Evolutionary conservation across 2,329 filamentous ascomycete species (phyloP).

Genomic region (Coleophoma eucalyptorum): DNA sequence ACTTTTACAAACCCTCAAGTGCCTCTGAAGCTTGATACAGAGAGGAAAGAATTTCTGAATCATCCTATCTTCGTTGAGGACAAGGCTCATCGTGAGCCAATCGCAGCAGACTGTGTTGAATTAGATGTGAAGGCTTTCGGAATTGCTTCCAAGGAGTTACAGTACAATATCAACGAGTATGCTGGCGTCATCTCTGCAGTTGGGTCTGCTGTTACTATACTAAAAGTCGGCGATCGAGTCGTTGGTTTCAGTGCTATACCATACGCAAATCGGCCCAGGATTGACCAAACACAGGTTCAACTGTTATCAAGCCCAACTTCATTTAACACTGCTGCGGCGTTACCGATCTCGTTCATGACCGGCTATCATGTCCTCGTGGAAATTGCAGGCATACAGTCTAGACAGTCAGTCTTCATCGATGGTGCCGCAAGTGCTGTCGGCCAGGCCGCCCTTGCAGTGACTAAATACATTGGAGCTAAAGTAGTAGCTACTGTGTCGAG

Average conservation of each 20-base stretch:
- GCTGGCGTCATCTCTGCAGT: conserved; percentile 21
- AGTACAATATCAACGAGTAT: conserved; percentile 18
- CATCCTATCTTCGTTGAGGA: conserved; percentile 9
- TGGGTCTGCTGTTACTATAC: conserved; percentile 10
- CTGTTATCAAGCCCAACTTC: conserved; percentile 3
- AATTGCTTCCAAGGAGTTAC: conserved; percentile 14
- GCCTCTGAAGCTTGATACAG: background rate
- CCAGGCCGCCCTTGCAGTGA: conserved; percentile 23
- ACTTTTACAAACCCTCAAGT: background rate
- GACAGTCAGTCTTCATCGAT: conserved; percentile 26
- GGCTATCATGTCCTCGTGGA: conserved; percentile 10
- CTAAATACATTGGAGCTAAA: conserved; percentile 19
- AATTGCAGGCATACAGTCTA: conserved; percentile 6
- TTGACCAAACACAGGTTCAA: conserved; percentile 8
- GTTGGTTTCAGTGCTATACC: conserved; percentile 16
- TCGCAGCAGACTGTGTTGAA: background rate
- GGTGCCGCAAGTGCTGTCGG: conserved; percentile 25
- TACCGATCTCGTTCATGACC: conserved; percentile 10
- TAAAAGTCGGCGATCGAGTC: conserved; percentile 24
- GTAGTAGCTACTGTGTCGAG: conserved; percentile 17
- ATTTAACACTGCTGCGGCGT: conserved; percentile 8
- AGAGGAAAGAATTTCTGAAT: background rate
- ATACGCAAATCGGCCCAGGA: conserved; percentile 20
- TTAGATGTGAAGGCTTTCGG: conserved; percentile 2
- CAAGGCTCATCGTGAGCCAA: background rate